Base-by-base conservation (phyloP, 306 rosid genomes). In the Fragaria nilgerrensis region DNA sequence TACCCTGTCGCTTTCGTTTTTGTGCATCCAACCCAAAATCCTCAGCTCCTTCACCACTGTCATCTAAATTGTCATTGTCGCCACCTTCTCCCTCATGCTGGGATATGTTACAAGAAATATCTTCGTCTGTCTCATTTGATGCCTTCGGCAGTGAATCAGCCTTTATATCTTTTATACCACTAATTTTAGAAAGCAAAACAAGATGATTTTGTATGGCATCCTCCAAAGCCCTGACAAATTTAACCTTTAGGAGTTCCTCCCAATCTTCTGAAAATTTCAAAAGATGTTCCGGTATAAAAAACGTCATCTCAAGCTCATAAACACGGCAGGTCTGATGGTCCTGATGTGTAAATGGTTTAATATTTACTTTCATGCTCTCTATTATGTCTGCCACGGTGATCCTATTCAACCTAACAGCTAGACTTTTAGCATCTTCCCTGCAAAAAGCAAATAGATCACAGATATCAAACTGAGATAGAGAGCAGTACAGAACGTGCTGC, bases 331-430 rank as follows among this genome's bases (percentile, higher is more conserved):
- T 79, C 73, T 66, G 68, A 77, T 84, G 78, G 37, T 78, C 76
- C 22, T 43, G 71, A 78, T 79, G 74, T 49, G 74, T 27, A 75
- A 84, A 78, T 32, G 95, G 95, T 62, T 82, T 82, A 23, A 90
- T 87, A 75, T 89, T 87, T 47, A 87, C 91, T 79, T 87, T 78
- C 90, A 92, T 86, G 76, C 84, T 86, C 82, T 95, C 84, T 47
- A 92, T 85, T 73, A 90, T 78, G 84, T 89, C 97, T 66, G 98
- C 98, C 68, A 92, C 97, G 56, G 96, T 92, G 58, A 95, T 87
- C 83, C 84, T 92, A 89, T 89, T 95, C 80, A 95, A 78, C 77
- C 88, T 90, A 77, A 89, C 87, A 7, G 96, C 93, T 72, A 92
- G 87, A 39, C 76, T 45, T 65, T 84, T 78, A 27, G 96, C 96